Conservation (phyloP, 2,329 filamentous ascomycete species). For the Fusarium sp. region DNA sequence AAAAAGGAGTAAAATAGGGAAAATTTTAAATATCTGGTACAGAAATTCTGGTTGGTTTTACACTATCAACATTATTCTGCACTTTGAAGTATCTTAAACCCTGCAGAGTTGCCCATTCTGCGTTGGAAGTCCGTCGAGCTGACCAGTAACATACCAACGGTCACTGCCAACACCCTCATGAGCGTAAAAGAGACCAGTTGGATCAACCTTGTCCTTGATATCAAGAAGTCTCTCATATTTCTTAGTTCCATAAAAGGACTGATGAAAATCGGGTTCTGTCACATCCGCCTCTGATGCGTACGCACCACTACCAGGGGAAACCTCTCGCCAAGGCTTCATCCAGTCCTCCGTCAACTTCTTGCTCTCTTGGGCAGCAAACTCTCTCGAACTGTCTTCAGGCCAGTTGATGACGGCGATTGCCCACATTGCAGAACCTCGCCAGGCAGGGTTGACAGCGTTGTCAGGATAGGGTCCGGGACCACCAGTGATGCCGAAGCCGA, state of each 20-base stretch:
- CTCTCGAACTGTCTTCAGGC: slow-evolving; percentile 29
- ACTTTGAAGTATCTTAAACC: neutral
- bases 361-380: slow-evolving; percentile 25
- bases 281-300: slow-evolving; percentile 40
- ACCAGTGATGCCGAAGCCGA: slow-evolving; percentile 54
- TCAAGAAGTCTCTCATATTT: slow-evolving; percentile 35
- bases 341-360: slow-evolving; percentile 36
- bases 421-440: slow-evolving; percentile 57
- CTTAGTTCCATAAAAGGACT: slow-evolving; percentile 34
- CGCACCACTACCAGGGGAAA: slow-evolving; percentile 27
- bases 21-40: too few species aligned
- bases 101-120: slow-evolving; percentile 40
- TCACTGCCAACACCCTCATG: slow-evolving; percentile 36
- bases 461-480: slow-evolving; percentile 48
- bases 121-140: slow-evolving; percentile 36
- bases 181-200: slow-evolving; percentile 37
- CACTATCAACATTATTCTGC: neutral
- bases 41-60: too few species aligned
- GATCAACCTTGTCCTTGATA: slow-evolving; percentile 37
- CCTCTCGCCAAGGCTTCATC: slow-evolving; percentile 45
- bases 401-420: slow-evolving; percentile 51
- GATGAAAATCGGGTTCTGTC: slow-evolving; percentile 38
- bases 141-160: slow-evolving; percentile 34
- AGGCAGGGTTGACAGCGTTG: slow-evolving; percentile 62
- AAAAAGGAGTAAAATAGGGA: too few species aligned